Conservation (phyloP, 805 yeast species). For the Tetrapisispora fleetii region DNA sequence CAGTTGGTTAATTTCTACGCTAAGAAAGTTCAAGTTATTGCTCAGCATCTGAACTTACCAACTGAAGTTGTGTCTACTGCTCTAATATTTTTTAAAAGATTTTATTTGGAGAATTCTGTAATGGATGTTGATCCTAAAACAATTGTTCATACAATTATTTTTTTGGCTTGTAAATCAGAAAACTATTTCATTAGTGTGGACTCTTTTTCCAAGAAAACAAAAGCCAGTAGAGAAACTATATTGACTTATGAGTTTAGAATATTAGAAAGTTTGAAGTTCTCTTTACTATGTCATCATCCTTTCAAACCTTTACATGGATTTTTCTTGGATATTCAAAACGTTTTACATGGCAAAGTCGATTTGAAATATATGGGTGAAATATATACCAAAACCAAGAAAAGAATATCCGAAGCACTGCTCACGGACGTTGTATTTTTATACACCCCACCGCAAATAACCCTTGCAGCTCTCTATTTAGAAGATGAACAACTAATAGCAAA, state of each 20-base stretch:
- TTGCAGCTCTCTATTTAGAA: constrained; percentile 67
- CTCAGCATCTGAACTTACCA: constrained; percentile 69
- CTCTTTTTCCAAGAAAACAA: constrained; percentile 62
- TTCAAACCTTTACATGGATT: constrained; percentile 88
- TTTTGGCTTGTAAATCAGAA: constrained; percentile 87
- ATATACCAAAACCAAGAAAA: constrained; percentile 59
- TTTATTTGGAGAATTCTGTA: constrained; percentile 69
- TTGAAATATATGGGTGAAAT: constrained; percentile 52
- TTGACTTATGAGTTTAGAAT: constrained; percentile 72
- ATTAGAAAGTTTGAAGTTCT: constrained; percentile 64
- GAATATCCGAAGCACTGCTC: constrained; percentile 57
- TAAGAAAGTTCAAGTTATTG: constrained; percentile 57
- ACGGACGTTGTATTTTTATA: constrained; percentile 69
- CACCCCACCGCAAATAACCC: constrained; percentile 93
- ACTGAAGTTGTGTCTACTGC: constrained; percentile 87
- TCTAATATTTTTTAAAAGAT: constrained; percentile 66
- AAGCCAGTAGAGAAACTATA: constrained; percentile 56
- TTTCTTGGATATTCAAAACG: constrained; percentile 75
- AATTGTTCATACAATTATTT: constrained; percentile 71
- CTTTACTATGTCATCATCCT: constrained; percentile 81
- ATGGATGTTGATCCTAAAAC: constrained; percentile 84
- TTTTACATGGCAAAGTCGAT: constrained; percentile 37
- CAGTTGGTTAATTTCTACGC: constrained; percentile 62
- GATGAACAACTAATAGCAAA: constrained; percentile 55
- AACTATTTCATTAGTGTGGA: constrained; percentile 82